Base-by-base conservation (phyloP, 768 basidiomycete species). In the Lactifluus subvellereus region DNA sequence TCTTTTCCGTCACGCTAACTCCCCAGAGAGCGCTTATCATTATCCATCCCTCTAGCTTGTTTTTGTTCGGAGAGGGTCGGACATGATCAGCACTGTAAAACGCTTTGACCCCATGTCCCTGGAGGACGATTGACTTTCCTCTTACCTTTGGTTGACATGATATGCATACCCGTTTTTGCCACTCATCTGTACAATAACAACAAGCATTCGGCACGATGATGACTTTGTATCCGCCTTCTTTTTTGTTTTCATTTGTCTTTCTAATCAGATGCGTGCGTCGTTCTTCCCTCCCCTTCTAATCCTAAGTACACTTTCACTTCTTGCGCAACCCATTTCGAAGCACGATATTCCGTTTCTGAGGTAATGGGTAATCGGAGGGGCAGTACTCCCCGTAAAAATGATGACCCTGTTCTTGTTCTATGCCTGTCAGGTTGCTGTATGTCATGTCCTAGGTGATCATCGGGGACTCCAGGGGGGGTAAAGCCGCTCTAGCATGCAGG, bases 31-130 rank as follows among this genome's bases (percentile, higher is more conserved):
- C 67, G 40, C 59, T 18, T 51, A 58, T 18, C 30, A 8, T 14
- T 7, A 2, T 48, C 18, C 9, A 47, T 54, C 11, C 35, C 45
- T 61, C 60, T 64, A 94, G 91, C 82, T 94, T 62, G 91, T 94
- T 18, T 94, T 89, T 73, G 86, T 89, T 54, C 82, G 87, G 14
- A 91, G 89, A 73, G 91, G 84, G 45, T 80, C 83, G 1, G 83
- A 91, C 59, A 84, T 90, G 57, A 86, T 94, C 60, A 84, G 89
- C 64, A 93, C 92, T 11, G 90, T 91, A 49, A 87, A 88, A 66
- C 84, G 90, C 42, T 83, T 84, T 60, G 73, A 78, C 48, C 64
- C 70, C 14, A 62, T 61, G 59, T 57, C 58, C 37, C 58, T 69
- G 33, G 74, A 73, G 49, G 73, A 72, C 32, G 60, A 66, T 54